These are phyloP conservation scores for Eucalyptus pauciflora DNA, from an alignment of 345 rosid genomes.

Conservation along the genomic window DNA sequence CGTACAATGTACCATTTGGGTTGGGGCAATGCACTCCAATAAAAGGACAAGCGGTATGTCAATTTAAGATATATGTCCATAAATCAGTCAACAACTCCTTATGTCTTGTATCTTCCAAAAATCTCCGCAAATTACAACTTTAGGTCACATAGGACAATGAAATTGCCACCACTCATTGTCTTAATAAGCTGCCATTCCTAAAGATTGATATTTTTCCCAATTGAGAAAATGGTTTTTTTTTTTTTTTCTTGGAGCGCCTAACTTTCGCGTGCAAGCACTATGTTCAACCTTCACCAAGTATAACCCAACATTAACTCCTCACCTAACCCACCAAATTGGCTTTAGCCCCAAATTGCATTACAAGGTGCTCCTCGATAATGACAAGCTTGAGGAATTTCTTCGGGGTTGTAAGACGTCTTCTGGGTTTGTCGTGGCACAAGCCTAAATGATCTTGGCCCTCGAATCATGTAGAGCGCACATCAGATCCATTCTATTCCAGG, in stretches of 20 bases:
- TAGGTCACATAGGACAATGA: not conserved
- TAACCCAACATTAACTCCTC: not conserved
- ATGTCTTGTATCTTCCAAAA: not conserved
- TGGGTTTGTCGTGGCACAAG: not conserved
- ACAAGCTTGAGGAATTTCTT: not conserved
- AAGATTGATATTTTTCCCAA: not conserved
- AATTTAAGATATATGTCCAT: not conserved
- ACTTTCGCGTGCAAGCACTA: not conserved
- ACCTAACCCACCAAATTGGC: not conserved
- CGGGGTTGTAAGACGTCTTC: not conserved
- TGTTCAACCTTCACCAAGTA: not conserved
- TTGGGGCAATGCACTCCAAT: not conserved
- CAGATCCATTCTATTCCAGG: not conserved
- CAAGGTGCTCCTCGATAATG: not conserved
- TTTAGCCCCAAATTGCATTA: not conserved
- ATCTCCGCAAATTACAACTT: not conserved
- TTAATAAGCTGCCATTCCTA: not conserved
- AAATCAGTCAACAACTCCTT: not conserved
- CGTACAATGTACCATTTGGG: not conserved
- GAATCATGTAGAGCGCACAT: not conserved
- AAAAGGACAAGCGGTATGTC: not conserved
- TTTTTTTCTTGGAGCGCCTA: not conserved
- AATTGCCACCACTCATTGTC: not conserved
- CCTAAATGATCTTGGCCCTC: not conserved
- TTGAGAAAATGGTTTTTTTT: not conserved